Percentiles rank a stretch among this genome's conserved stretches.
Conservation (phyloP, 352 stramenopile species). For the Nothophytophthora sp. region DNA sequence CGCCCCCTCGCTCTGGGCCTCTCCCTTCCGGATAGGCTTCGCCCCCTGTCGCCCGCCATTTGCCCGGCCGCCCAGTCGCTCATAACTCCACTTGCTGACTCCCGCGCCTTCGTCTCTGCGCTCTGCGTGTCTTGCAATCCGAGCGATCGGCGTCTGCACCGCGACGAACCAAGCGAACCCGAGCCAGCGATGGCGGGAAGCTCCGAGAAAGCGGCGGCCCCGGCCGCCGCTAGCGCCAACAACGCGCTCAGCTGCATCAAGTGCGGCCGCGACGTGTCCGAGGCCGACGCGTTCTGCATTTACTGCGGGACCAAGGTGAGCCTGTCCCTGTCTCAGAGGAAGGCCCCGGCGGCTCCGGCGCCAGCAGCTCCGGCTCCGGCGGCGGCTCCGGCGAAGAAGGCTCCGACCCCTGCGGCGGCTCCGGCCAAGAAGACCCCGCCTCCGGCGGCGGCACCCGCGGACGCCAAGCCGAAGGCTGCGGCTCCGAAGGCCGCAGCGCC, state of each 20-base stretch:
- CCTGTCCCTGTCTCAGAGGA: constrained; percentile 58
- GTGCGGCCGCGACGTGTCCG: constrained; percentile 70
- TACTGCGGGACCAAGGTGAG: constrained; percentile 88
- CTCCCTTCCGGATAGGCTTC: constrained; percentile 7
- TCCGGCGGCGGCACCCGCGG: background rate
- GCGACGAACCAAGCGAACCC: background rate
- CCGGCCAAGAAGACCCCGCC: constrained; percentile 15
- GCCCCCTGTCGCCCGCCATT: too few species aligned
- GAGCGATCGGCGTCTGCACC: constrained; percentile 5
- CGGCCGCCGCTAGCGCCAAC: constrained; percentile 40
- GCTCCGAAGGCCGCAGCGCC: constrained; percentile 12
- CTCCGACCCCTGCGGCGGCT: constrained; percentile 12
- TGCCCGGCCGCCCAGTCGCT: constrained; percentile 10
- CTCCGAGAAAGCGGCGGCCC: constrained; percentile 55
- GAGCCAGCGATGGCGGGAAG: constrained; percentile 58
- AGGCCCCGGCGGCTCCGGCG: constrained; percentile 23
- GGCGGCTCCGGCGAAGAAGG: constrained; percentile 16
- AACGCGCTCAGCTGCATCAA: constrained; percentile 69
- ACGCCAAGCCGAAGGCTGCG: constrained; percentile 2
- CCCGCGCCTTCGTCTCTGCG: constrained; percentile 32
- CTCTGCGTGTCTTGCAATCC: background rate
- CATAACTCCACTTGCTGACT: constrained; percentile 56
- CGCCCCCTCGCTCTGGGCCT: constrained; percentile 16
- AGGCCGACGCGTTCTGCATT: constrained; percentile 85
- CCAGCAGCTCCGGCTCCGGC: constrained; percentile 15